A percentile compares a stretch with the other conserved stretches of the same genome.
These are phyloP conservation scores for Rhodotorula toruloides DNA, from an alignment of 768 basidiomycete genomes.

Conservation along the genomic window DNA sequence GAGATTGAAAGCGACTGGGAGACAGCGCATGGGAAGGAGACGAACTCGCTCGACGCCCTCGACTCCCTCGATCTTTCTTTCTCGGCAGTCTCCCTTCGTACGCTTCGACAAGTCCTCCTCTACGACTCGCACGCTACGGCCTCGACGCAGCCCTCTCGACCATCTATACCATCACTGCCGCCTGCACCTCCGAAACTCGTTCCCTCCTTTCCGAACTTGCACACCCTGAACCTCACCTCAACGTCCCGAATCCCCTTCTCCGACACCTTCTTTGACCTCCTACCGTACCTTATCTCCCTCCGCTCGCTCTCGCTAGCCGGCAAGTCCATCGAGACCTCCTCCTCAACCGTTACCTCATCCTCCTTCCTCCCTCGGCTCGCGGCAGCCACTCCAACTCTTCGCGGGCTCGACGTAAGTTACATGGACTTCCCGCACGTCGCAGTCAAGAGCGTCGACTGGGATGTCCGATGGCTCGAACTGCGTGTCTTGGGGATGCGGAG, in stretches of 20 bases:
- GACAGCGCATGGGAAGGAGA: background rate
- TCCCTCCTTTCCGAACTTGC: constrained; percentile 13
- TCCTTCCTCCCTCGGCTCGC: constrained; percentile 14
- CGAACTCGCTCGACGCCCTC: background rate
- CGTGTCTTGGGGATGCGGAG: background rate
- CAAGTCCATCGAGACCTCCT: background rate
- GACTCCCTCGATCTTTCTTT: constrained; percentile 14
- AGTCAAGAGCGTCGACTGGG: constrained; percentile 14
- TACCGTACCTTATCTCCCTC: constrained; percentile 12
- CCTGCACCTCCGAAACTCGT: background rate
- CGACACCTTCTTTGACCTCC: constrained; percentile 11
- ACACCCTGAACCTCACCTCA: constrained; percentile 12
- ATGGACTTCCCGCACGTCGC: constrained; percentile 1
- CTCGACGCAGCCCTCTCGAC: background rate
- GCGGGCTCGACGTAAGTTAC: constrained; percentile 7
- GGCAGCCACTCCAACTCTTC: constrained; percentile 8
- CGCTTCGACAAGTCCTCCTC: constrained; percentile 4
- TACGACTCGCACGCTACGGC: background rate
- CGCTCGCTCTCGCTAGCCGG: constrained; percentile 14
- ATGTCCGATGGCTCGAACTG: constrained; percentile 10
- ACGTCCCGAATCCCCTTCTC: constrained; percentile 2
- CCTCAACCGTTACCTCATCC: background rate
- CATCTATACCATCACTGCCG: background rate
- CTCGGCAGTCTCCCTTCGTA: constrained; percentile 7
- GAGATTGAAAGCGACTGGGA: constrained; percentile 5